Percentiles rank a stretch among this genome's conserved stretches.
Evolutionary conservation across 2,329 filamentous ascomycete species (phyloP).

Genomic region (Chrysoporthe cubensis): DNA sequence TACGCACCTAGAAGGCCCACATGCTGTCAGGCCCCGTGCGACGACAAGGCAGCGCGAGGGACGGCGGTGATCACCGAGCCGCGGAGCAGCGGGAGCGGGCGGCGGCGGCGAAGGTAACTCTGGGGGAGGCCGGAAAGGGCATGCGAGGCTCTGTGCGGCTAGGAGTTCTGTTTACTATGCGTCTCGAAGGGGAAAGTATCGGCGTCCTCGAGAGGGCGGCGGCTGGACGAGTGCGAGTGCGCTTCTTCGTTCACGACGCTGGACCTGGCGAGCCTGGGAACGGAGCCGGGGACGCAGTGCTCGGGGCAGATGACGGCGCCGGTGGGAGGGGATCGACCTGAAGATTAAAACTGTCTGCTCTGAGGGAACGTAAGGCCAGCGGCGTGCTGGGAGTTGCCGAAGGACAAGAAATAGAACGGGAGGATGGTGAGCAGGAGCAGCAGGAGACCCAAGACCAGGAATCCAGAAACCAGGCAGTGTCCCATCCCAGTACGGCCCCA

Average conservation of each 20-base stretch:
- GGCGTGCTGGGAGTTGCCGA: neutral
- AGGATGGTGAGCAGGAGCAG: neutral
- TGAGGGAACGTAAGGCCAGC: neutral
- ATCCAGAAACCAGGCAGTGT: too few relatives aligned
- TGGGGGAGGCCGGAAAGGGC: neutral
- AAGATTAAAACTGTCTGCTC: neutral
- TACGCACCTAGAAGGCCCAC: slow-evolving; percentile 29
- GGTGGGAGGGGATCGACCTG: neutral
- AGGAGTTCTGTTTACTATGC: neutral
- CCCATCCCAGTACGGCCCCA: too few relatives aligned
- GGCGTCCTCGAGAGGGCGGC: slow-evolving; percentile 5
- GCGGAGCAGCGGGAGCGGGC: neutral
- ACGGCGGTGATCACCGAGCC: slow-evolving; percentile 1
- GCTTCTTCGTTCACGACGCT: neutral
- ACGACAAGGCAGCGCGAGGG: slow-evolving; percentile 15
- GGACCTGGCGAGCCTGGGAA: neutral
- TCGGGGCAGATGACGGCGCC: neutral
- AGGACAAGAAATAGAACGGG: neutral
- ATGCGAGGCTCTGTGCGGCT: neutral
- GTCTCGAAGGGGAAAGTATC: slow-evolving; percentile 14
- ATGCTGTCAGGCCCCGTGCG: slow-evolving; percentile 27
- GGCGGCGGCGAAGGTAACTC: neutral
- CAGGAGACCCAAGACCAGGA: neutral
- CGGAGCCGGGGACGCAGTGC: neutral
- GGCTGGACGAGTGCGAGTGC: neutral